Percentiles rank a stretch among this genome's conserved stretches.
Evolutionary conservation across 2,329 filamentous ascomycete genomes (phyloP).

Genomic region (Cladobotryum protrusum): DNA sequence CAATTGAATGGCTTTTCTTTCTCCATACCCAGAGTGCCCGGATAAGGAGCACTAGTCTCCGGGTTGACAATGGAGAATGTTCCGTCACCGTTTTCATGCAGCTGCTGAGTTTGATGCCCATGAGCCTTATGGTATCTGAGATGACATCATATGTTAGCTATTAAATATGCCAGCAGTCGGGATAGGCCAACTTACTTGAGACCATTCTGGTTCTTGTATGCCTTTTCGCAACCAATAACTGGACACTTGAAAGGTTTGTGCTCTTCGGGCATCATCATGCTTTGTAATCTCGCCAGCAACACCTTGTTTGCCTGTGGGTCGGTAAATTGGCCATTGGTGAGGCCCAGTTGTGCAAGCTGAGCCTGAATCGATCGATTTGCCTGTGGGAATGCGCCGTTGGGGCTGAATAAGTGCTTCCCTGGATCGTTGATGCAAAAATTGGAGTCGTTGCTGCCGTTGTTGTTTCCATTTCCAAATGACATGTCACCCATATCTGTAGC

Average conservation of each 20-base stretch:
- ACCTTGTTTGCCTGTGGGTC: slow-evolving; percentile 66
- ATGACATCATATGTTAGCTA: slow-evolving; percentile 5
- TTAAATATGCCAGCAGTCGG: not conserved
- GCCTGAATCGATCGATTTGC: slow-evolving; percentile 60
- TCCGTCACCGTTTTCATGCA: slow-evolving; percentile 94
- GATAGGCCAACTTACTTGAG: slow-evolving; percentile 64
- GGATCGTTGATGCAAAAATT: slow-evolving; percentile 80
- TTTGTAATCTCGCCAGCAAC: slow-evolving; percentile 51
- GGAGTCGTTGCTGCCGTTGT: slow-evolving; percentile 32
- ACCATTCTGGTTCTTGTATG: slow-evolving; percentile 99
- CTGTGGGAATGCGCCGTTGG: slow-evolving; percentile 64
- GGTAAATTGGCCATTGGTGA: slow-evolving; percentile 69
- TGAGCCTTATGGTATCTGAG: slow-evolving; percentile 68
- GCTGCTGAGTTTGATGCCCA: slow-evolving; percentile 91
- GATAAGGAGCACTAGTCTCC: slow-evolving; percentile 87
- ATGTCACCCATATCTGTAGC: slow-evolving; percentile 45
- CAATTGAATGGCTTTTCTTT: slow-evolving; percentile 99
- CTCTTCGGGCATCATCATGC: slow-evolving; percentile 72
- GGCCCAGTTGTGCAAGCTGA: slow-evolving; percentile 64
- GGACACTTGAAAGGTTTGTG: slow-evolving; percentile 97
- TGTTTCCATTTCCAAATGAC: slow-evolving; percentile 41
- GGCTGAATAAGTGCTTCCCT: slow-evolving; percentile 86
- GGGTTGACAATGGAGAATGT: slow-evolving; percentile 98
- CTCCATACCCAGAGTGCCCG: slow-evolving; percentile 97
- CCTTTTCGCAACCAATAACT: slow-evolving; percentile 97